Evolutionary conservation across 2,329 filamentous ascomycete genomes (phyloP).

Genomic region (Chrysoporthe deuterocubensis): DNA sequence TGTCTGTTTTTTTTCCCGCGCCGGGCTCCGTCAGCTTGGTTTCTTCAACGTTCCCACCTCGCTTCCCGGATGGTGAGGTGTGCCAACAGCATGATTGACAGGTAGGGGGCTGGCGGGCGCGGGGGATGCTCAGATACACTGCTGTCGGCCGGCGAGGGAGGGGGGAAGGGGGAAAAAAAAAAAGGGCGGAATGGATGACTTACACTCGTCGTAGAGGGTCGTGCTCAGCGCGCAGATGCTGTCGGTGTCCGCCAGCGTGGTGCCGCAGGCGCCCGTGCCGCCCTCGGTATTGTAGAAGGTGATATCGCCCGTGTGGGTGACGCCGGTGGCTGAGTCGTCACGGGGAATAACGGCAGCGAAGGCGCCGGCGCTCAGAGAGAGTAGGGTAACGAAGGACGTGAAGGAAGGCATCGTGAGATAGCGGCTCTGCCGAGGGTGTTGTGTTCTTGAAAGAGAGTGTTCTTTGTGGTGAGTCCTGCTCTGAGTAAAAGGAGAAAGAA

Average conservation of each 20-base stretch:
- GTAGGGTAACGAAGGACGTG: neutral
- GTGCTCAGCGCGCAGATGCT: constrained; percentile 8
- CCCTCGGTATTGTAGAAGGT: constrained; percentile 20
- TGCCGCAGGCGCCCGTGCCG: constrained; percentile 13
- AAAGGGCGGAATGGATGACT: neutral
- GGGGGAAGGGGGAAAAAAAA: no score
- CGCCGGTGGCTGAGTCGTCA: constrained; percentile 4
- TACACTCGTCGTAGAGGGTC: constrained; percentile 14
- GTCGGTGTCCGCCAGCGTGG: constrained; percentile 6
- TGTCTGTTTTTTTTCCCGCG: neutral
- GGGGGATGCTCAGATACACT: neutral
- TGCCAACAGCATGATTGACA: neutral
- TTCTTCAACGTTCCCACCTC: neutral
- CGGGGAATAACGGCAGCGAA: constrained; percentile 10
- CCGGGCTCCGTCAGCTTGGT: neutral
- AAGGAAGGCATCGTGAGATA: neutral
- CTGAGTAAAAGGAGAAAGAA: neutral
- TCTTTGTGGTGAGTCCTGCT: constrained; percentile 3
- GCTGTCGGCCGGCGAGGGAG: neutral
- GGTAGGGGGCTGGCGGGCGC: neutral
- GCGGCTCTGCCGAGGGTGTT: neutral
- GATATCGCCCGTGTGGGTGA: constrained; percentile 2
- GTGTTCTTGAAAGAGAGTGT: neutral
- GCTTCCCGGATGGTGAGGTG: neutral
- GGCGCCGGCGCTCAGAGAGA: neutral